Evolutionary conservation across 192 early-diverging fungal genomes (phyloP).

Genomic region (Rhizophagus prolifer): DNA sequence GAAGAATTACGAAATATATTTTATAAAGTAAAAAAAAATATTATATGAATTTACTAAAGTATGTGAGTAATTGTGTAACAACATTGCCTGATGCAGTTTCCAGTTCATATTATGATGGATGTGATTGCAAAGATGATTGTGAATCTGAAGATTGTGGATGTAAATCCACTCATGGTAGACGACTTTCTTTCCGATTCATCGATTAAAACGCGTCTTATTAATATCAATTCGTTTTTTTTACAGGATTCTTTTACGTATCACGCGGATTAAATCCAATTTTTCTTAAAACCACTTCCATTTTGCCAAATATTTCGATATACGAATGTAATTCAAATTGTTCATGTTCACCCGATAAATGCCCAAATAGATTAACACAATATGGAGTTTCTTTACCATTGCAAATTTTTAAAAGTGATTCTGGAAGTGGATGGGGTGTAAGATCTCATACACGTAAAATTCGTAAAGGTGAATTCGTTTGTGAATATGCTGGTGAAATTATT

Average conservation of each 20-base stretch:
- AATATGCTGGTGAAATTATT: slow-evolving; percentile 30
- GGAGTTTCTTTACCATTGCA: slow-evolving; percentile 5
- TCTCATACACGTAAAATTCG: neutral
- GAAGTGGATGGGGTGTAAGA: slow-evolving; percentile 23
- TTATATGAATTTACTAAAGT: too few relatives aligned
- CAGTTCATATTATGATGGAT: slow-evolving; percentile 23
- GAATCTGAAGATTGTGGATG: slow-evolving; percentile 26
- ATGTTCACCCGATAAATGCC: neutral
- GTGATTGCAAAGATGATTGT: slow-evolving; percentile 25
- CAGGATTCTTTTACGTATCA: slow-evolving; percentile 17
- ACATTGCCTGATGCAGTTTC: neutral
- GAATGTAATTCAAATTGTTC: slow-evolving; percentile 24
- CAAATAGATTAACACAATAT: slow-evolving; percentile 15
- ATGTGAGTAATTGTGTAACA: neutral
- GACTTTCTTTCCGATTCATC: neutral
- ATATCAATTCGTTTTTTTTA: neutral
- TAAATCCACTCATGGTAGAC: slow-evolving; percentile 25
- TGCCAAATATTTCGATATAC: neutral
- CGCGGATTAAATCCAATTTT: neutral
- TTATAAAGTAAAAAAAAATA: slow-evolving; percentile 22
- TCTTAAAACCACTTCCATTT: neutral
- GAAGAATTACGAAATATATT: slow-evolving; percentile 1
- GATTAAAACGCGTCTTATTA: neutral
- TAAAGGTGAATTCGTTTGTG: slow-evolving; percentile 25
- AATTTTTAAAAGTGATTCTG: neutral